Base-by-base conservation (phyloP, 805 yeast genomes). In the Metschnikowia hibisci region DNA sequence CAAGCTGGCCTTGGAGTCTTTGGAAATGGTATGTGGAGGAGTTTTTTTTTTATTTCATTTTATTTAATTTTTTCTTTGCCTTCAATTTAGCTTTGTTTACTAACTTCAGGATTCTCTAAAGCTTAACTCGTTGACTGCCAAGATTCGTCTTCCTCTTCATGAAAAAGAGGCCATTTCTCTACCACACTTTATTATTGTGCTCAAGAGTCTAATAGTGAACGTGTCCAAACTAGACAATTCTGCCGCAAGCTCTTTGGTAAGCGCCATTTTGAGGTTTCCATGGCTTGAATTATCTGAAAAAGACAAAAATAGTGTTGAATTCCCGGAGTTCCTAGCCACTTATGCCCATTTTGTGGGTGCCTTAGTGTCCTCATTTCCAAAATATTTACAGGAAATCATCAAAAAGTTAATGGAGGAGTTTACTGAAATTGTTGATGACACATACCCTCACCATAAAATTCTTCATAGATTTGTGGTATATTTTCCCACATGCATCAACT, bases 301-400 rank as follows among this genome's bases (percentile, higher is more conserved):
- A 12, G 47, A 46, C n/a, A 35, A 33, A 6, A 54, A 54, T 4
- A 39, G 50, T 12, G 52, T 50, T 4, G 57, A 49, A 14, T 55
- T 53, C 35, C 32, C 40, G 12, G 44, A 40, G 31, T 77, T 82
- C 52, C 63, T 78, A 20, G 67, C 71, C 38, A 66, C 72, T 36
- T 89, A 85, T 62, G 74, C 83, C 36, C 82, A 80, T 34, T 93
- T 93, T 61, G 66, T 87, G 35, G 74, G 80, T 34, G 86, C 90
- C 22, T 72, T 91, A 41, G 86, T 90, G 30, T 84, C 95, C 3
- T 84, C 91, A 35, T 73, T 82, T 47, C 98, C 98, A 6, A 87
- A 82, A 61, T 91, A 95, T 87, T 81, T 93, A 79, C 76, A 78
- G 49, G 95, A 87, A 46, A 87, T 91, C n/a, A 81, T 86, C 15